Percentiles rank a stretch among this genome's conserved stretches.
Conservation (phyloP, 768 basidiomycete genomes). For the Russula sp. region DNA sequence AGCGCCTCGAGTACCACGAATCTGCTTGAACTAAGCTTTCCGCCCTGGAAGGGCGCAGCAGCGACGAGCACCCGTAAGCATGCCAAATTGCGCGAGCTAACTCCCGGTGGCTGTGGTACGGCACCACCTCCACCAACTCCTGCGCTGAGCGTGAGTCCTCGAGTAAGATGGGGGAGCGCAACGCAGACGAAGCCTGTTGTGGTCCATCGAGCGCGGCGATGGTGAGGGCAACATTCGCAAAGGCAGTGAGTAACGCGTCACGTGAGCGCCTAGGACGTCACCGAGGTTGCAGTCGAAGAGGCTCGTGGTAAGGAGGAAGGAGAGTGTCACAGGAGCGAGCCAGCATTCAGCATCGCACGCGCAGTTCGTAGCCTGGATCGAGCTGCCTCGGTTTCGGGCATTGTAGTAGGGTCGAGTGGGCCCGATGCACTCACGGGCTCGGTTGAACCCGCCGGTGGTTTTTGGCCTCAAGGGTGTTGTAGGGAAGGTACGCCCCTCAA, state of each 20-base stretch:
- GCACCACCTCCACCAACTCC: constrained; percentile 29
- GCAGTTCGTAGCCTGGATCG: constrained; percentile 61
- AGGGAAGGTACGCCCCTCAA: constrained; percentile 74
- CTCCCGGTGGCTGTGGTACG: constrained; percentile 57
- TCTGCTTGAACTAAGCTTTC: constrained; percentile 86
- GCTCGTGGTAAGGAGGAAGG: constrained; percentile 86
- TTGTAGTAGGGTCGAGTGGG: constrained; percentile 58
- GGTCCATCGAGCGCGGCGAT: constrained; percentile 77
- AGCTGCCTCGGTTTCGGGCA: constrained; percentile 55
- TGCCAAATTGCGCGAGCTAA: constrained; percentile 87
- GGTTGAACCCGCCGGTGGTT: constrained; percentile 58
- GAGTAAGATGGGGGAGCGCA: constrained; percentile 54
- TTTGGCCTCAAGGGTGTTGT: constrained; percentile 63
- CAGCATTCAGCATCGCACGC: constrained; percentile 74
- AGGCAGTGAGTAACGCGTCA: constrained; percentile 86
- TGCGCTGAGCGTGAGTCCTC: constrained; percentile 63
- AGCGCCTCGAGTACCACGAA: no score
- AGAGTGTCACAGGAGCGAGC: constrained; percentile 84
- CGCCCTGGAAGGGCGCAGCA: constrained; percentile 76
- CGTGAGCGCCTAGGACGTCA: constrained; percentile 83
- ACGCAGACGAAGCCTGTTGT: constrained; percentile 49
- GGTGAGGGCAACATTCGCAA: constrained; percentile 92
- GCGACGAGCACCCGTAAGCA: constrained; percentile 85
- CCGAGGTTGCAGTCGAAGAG: constrained; percentile 90
- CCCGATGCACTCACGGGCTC: constrained; percentile 67